Percentiles rank a stretch among this genome's conserved stretches.
Conservation (phyloP, 495 filamentous ascomycete genomes). For the Poronia punctata region DNA sequence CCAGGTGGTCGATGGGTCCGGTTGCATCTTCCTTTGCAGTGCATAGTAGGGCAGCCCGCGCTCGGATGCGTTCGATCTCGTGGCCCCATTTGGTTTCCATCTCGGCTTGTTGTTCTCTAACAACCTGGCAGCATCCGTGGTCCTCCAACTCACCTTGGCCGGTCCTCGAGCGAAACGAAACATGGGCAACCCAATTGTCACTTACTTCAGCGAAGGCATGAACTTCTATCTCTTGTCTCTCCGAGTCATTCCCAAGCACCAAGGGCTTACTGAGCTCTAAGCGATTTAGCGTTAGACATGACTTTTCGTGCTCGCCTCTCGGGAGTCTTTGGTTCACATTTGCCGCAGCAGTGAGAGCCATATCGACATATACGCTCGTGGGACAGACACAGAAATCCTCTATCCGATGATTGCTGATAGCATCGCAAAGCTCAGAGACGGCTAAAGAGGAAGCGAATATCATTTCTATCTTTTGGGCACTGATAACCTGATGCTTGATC, state of each 20-base stretch:
- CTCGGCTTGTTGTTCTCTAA: slow-evolving; percentile 2
- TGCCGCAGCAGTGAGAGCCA: slow-evolving; percentile 55
- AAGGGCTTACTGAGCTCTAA: slow-evolving; percentile 52
- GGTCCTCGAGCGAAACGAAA: slow-evolving; percentile 8
- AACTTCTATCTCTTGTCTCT: slow-evolving; percentile 22
- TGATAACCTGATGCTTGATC: slow-evolving; percentile 39
- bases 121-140: slow-evolving; percentile 32
- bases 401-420: slow-evolving; percentile 55
- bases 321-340: slow-evolving; percentile 48
- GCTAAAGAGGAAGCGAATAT: slow-evolving; percentile 49
- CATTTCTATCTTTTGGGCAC: slow-evolving; percentile 34
- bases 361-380: slow-evolving; percentile 55
- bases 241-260: slow-evolving; percentile 39
- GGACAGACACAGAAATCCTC: slow-evolving; percentile 41
- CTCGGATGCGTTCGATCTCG: slow-evolving; percentile 27
- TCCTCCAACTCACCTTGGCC: slow-evolving; percentile 11
- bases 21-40: slow-evolving; percentile 19
- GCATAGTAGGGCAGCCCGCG: slow-evolving; percentile 25
- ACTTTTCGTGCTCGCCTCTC: slow-evolving; percentile 29
- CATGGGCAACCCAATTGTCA: slow-evolving; percentile 5
- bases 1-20: slow-evolving; percentile 34
- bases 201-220: slow-evolving; percentile 11
- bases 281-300: slow-evolving; percentile 33
- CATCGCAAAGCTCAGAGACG: slow-evolving; percentile 42
- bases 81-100: slow-evolving; percentile 27